Percentiles rank a stretch among this genome's conserved stretches.
These are phyloP conservation scores for Candida vaughaniae DNA, from an alignment of 805 yeast genomes.

Conservation along the genomic window DNA sequence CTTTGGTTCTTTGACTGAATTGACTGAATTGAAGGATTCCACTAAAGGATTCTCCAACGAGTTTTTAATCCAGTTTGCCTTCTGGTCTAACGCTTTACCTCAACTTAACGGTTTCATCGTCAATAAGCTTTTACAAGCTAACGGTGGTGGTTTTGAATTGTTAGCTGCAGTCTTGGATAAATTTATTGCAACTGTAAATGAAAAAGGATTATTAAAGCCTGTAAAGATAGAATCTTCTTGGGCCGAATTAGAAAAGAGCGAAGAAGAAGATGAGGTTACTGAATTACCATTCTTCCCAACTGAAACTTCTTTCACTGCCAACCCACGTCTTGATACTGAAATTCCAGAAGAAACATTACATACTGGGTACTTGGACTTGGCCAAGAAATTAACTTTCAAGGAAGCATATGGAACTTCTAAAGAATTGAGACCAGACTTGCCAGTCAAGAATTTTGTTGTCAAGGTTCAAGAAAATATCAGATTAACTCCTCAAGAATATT, in stretches of 20 bases:
- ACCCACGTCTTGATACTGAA: conserved; percentile 44
- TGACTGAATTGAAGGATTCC: conserved; percentile 48
- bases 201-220: conserved; percentile 40
- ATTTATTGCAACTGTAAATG: conserved; percentile 58
- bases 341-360: conserved; percentile 43
- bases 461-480: conserved; percentile 90
- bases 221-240: conserved; percentile 33
- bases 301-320: conserved; percentile 67
- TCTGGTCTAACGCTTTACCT: conserved; percentile 73
- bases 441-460: conserved; percentile 79
- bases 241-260: conserved; percentile 35
- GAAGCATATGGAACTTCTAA: conserved; percentile 68
- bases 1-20: conserved; percentile 59
- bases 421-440: conserved; percentile 83
- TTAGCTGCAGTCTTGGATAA: conserved; percentile 70
- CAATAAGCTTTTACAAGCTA: conserved; percentile 74
- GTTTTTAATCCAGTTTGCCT: conserved; percentile 75
- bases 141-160: conserved; percentile 78
- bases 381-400: conserved; percentile 72
- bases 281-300: conserved; percentile 50
- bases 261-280: conserved; percentile 23
- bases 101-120: conserved; percentile 63
- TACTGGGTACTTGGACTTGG: conserved; percentile 45
- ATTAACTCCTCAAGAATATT: conserved; percentile 85
- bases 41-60: conserved; percentile 73